Evolutionary conservation across 768 basidiomycete species (phyloP), one percentile per base, ranked within the genome.

Genomic region (Lenzites betulinus): DNA sequence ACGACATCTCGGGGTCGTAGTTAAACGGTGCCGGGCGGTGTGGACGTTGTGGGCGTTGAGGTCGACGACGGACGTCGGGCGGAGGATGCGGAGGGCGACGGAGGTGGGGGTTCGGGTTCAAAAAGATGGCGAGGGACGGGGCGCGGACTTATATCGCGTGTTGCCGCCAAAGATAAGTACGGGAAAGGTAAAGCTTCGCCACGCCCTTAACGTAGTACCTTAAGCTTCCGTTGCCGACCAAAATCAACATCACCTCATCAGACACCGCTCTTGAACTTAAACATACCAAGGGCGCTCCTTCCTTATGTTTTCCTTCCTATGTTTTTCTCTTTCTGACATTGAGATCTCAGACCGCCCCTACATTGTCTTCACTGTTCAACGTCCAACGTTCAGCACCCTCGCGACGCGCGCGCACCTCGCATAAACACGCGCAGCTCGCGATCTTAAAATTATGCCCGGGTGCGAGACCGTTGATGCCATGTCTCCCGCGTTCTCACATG

Each of bases 81-180:
- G 47, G 36, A n/a, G 51, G 53, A 44, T 23, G 52, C 46, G 58
- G 58, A 42, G 49, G 58, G 47, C 48, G 63, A 60, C 58, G 58
- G 57, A 57, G 62, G 42, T 42, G 42, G 61, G 56, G 61, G 56
- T 44, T 54, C 47, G 51, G 62, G 57, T 53, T 63, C 53, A 53
- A 59, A 63, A 64, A 60, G 59, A 58, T 60, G 59, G 58, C 36
- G 28, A 26, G 58, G 48, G 18, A n/a, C 30, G 30, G 35, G 46
- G 49, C 49, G 58, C 63, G 63, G 63, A 60, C 63, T 64, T 64
- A 64, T 64, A 64, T 64, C 63, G 63, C 63, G 55, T 60, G 41
- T 30, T 52, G 61, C 61, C 61, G 55, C 60, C 60, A 42, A 30
- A 25, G 30, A 25, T 46, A 42, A 55, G 28, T 25, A 46, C 44